These are phyloP conservation scores for Carex sylvatica DNA, from an alignment of 202 grass and related monocot genomes.

Conservation along the genomic window DNA sequence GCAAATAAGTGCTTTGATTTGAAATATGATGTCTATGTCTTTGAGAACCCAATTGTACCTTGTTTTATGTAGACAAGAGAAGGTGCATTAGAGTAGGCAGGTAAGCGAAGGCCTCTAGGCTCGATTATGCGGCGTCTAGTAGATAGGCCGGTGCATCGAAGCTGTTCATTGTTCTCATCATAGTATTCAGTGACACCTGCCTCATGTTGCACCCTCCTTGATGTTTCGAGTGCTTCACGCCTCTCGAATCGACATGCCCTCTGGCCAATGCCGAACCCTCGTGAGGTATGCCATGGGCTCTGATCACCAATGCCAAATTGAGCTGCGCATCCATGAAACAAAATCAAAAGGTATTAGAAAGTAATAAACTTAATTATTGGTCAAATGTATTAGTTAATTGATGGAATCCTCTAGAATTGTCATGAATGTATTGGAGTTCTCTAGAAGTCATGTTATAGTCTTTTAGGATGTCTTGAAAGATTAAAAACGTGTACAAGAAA, in stretches of 20 bases:
- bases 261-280: not conserved
- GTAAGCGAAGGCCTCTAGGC: constrained; percentile 30
- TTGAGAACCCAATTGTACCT: not conserved
- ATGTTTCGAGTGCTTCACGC: constrained; percentile 23
- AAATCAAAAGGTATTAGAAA: constrained; percentile 22
- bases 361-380: too few species aligned
- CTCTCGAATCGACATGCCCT: constrained; percentile 31
- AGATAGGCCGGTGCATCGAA: constrained; percentile 31
- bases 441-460: too few species aligned
- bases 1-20: not conserved
- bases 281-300: constrained; percentile 28
- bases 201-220: constrained; percentile 25
- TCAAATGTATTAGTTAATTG: too few species aligned
- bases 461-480: too few species aligned
- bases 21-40: not conserved
- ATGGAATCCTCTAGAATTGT: too few species aligned
- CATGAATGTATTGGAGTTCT: too few species aligned
- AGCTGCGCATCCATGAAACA: constrained; percentile 25
- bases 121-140: constrained; percentile 19
- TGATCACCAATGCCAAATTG: constrained; percentile 12
- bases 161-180: constrained; percentile 26
- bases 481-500: too few species aligned
- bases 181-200: constrained; percentile 28
- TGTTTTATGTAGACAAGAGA: constrained; percentile 39
- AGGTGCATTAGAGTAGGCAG: constrained; percentile 32